Percentiles rank a stretch among this genome's conserved stretches.
Evolutionary conservation across 2,329 filamentous ascomycete species (phyloP).

Genomic region (Purpureocillium takamizusanense): DNA sequence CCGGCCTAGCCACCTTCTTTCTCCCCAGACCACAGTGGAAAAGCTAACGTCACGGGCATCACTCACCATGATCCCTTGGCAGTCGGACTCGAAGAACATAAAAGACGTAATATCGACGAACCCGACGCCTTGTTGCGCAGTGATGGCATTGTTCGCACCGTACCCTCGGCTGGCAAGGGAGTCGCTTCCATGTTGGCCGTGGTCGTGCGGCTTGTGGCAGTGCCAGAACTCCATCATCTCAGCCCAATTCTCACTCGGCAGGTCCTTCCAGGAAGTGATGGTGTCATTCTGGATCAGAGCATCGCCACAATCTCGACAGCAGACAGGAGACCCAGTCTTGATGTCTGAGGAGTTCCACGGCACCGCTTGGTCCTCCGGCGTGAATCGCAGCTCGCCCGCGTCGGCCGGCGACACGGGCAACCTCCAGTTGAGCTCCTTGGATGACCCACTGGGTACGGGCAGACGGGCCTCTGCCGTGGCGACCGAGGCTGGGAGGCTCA

Average conservation of each 20-base stretch:
- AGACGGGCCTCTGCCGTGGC: conserved; percentile 20
- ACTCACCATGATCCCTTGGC: conserved; percentile 33
- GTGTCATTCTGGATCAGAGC: conserved; percentile 25
- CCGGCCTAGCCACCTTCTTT: conserved; percentile 56
- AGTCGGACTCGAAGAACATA: conserved; percentile 60
- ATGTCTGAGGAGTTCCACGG: conserved; percentile 51
- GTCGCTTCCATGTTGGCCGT: conserved; percentile 35
- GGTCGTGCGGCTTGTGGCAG: conserved; percentile 80
- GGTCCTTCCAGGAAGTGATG: conserved; percentile 69
- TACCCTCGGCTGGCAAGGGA: conserved; percentile 61
- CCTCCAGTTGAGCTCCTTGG: conserved; percentile 40
- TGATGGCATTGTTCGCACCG: conserved; percentile 68
- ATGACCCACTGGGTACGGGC: conserved; percentile 23
- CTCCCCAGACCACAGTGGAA: conserved; percentile 19
- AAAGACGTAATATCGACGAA: conserved; percentile 78
- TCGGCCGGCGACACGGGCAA: conserved; percentile 30
- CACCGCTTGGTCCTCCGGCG: conserved; percentile 27
- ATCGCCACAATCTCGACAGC: conserved; percentile 29
- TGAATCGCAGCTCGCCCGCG: conserved; percentile 14
- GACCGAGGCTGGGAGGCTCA: conserved; percentile 35
- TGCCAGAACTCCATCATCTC: conserved; percentile 99
- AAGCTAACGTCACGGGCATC: conserved; percentile 5
- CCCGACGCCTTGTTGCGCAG: conserved; percentile 56
- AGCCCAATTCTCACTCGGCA: conserved; percentile 95
- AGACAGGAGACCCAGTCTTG: conserved; percentile 26